These are phyloP conservation scores for Kwoniella shivajii DNA, from an alignment of 1,284 basidiomycete genomes.

Conservation along the genomic window DNA sequence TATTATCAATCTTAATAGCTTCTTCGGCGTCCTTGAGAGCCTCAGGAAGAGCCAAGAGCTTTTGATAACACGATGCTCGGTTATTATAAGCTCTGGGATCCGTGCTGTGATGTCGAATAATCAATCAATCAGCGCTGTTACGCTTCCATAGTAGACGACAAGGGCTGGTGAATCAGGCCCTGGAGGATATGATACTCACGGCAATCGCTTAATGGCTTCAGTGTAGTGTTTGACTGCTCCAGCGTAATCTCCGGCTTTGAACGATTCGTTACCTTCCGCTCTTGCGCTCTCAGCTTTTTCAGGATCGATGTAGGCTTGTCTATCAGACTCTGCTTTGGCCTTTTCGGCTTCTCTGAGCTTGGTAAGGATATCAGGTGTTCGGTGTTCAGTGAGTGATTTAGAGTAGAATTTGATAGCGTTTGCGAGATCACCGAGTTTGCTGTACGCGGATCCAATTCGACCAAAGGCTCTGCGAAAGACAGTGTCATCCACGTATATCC, in stretches of 20 bases:
- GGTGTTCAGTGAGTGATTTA: conserved; percentile 94
- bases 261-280: conserved; percentile 87
- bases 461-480: conserved; percentile 71
- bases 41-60: conserved; percentile 90
- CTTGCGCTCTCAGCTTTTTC: conserved; percentile 80
- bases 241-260: conserved; percentile 90
- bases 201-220: conserved; percentile 95
- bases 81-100: conserved; percentile 97
- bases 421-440: conserved; percentile 74
- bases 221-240: conserved; percentile 91
- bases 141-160: too few relatives aligned
- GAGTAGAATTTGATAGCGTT: conserved; percentile 86
- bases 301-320: conserved; percentile 85
- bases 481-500: conserved; percentile 6
- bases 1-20: conserved; percentile 88
- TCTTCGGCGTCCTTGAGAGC: conserved; percentile 94
- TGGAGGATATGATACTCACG: conserved; percentile 51
- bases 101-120: conserved; percentile 26
- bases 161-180: too few relatives aligned
- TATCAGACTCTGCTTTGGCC: conserved; percentile 73
- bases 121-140: not conserved
- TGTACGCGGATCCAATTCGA: conserved; percentile 83
- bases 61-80: conserved; percentile 94
- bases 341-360: conserved; percentile 87
- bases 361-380: conserved; percentile 87